phyloP scores from a whole-genome alignment of 441 rosid species.

The Macaranga tanarius region DNA sequence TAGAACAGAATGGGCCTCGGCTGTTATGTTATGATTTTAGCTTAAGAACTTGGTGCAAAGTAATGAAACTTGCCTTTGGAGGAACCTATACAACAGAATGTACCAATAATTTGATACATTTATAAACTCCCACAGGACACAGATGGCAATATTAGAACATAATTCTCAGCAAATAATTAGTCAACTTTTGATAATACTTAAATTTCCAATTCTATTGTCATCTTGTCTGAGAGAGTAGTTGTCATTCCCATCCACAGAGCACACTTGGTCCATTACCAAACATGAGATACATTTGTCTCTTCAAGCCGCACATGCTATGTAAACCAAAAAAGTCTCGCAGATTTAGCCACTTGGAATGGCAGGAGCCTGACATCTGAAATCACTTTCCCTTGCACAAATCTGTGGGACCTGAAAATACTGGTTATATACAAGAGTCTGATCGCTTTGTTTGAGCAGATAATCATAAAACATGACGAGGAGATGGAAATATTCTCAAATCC shows the following conservation, averaged over 20 bases:
- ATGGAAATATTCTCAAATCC: not conserved
- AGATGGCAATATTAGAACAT: too few relatives aligned
- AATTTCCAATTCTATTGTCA: too few relatives aligned
- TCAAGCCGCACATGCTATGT: not conserved
- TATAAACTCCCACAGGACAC: too few relatives aligned
- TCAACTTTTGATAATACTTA: too few relatives aligned
- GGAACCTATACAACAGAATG: not conserved
- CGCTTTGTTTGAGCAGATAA: not conserved
- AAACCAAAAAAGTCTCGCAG: not conserved
- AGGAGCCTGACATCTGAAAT: not conserved
- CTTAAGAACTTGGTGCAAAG: not conserved
- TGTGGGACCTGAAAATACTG: not conserved
- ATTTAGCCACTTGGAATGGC: not conserved
- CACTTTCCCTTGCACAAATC: not conserved
- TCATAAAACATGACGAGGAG: not conserved
- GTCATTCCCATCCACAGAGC: too few relatives aligned
- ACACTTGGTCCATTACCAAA: not conserved
- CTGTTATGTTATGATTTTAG: not conserved
- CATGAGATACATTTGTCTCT: not conserved
- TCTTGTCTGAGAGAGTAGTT: too few relatives aligned
- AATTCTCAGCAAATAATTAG: too few relatives aligned
- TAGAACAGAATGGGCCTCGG: not conserved
- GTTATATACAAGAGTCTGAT: not conserved
- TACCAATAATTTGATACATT: not conserved
- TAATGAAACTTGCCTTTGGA: not conserved